Evolutionary conservation across 768 basidiomycete genomes (phyloP), one percentile per base, ranked within the genome.

Genomic region (Phylloporus arenicola): DNA sequence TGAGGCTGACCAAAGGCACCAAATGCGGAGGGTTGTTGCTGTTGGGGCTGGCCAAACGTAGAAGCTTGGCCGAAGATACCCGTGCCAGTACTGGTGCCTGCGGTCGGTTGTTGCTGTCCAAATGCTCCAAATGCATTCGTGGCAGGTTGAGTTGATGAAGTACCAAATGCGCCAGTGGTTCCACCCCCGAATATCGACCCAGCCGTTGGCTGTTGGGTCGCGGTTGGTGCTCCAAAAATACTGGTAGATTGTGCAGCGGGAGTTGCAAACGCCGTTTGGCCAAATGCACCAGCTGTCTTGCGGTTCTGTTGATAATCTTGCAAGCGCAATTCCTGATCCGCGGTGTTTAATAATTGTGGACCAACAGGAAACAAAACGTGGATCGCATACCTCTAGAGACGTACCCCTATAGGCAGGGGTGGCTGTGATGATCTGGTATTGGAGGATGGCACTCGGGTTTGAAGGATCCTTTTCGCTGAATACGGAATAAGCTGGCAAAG

Each of bases 381-480:
- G 22, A 13, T 13, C 45, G 22, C 9, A 3, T 47, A 82, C 88
- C 75, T 85, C 91, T 54, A 88, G 79, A 19, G 90, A 93, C 53
- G 78, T 83, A 37, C 86, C 84, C 51, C 77, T 69, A 63, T 92
- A 95, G 16, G 77, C 76, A 14, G 86, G 86, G 77, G 86, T 89
- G 55, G 84, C 84, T 16, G 84, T 79, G 47, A 92, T 91, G 33
- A 83, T 79, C 67, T 94, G 91, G 66, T 86, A 95, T 53, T 88
- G 84, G 37, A 86, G 72, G 5, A 72, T 79, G 12, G 69, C 51
- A 44, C 45, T 72, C 16, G 71, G 56, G 50, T 70, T 76, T 9
- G 69, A 63, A 14, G 70, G 58, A 56, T 93, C 91, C 58, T 89
- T 89, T 62, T 93, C 91, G 31, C 47, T 64, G 53, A 74, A 81